Evolutionary conservation across 2,329 filamentous ascomycete genomes (phyloP), one percentile per base, ranked within the genome.

Genomic region (Aspergillus arachidicola): DNA sequence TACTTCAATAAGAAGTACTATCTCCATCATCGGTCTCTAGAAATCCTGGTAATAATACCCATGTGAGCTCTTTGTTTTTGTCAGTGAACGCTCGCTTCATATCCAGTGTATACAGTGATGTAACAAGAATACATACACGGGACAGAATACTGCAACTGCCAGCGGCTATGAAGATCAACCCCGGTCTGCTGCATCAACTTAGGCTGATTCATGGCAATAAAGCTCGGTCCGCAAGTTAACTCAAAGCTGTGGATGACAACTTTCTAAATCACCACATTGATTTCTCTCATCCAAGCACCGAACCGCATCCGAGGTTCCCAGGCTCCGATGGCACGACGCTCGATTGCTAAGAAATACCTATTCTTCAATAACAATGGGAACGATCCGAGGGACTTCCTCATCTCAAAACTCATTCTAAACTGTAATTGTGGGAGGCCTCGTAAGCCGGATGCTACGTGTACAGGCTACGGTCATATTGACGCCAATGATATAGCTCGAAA

Each of bases 401-500:
- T 19, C 21, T 38, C 32, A 26, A 34, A 19, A 55, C 6, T 7
- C 28, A 26, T 54, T 50, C 26, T 50, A 14, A 41, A 51, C 58
- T 45, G 16, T 55, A 12, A 28, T 23, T 30, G 10, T 56, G 21
- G n/a, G 7, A 6, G n/a, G 34, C 43, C 26, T 53, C 34, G 55
- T 61, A 36, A 58, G 55, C 54, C 23, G 23, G 12, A 34, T 58
- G 59, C 59, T 58, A 61, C 54, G 59, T 61, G 60, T 61, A 51
- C 55, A 51, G 30, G n/a, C 55, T 48, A 46, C 38, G 14, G 12
- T 34, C 19, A 34, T 45, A 14, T 55, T 41, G 38, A 46, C 32
- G 28, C 38, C 50, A 38, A 57, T 61, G 55, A 58, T 45, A 58
- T 38, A 58, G 46, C 36, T 26, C 28, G 21, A 55, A 38, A 11